A percentile compares a stretch with the other conserved stretches of the same genome.
Evolutionary conservation across 208 protist genomes (phyloP).

Genomic region (Crithidia acanthocephali): DNA sequence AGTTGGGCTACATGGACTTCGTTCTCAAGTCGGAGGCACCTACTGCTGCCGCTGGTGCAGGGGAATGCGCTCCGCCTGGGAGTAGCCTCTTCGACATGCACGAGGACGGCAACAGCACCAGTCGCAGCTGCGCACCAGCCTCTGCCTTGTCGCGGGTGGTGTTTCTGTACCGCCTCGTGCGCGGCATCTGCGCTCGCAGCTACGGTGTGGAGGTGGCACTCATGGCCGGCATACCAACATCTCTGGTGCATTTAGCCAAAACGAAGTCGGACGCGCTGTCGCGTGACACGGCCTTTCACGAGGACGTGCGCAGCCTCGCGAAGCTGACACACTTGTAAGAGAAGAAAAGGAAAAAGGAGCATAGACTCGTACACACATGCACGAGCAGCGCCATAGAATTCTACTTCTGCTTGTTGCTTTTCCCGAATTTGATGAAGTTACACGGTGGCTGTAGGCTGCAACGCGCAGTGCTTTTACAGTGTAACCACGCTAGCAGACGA

Average conservation of each 20-base stretch:
- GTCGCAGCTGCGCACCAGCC: conserved; percentile 25
- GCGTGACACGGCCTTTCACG: conserved; percentile 56
- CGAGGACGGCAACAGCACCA: conserved; percentile 8
- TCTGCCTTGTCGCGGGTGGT: conserved; percentile 49
- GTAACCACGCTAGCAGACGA: too few relatives aligned
- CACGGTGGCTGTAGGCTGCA: too few relatives aligned
- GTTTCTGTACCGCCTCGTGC: conserved; percentile 90
- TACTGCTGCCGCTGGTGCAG: not conserved
- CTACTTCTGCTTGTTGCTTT: not conserved
- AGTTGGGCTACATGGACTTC: conserved; percentile 92
- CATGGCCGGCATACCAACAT: conserved; percentile 80
- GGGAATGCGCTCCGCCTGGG: not conserved
- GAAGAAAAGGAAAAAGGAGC: too few relatives aligned
- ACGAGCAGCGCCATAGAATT: not conserved
- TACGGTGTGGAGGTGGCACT: conserved; percentile 94
- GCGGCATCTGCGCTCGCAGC: conserved; percentile 85
- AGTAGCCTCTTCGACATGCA: not conserved
- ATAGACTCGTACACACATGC: not conserved
- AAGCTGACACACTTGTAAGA: conserved; percentile 24
- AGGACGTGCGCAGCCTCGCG: conserved; percentile 48
- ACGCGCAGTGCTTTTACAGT: too few relatives aligned
- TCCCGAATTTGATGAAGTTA: too few relatives aligned
- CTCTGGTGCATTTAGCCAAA: conserved; percentile 61
- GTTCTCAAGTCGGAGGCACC: conserved; percentile 36
- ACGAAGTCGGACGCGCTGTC: conserved; percentile 69